These are phyloP conservation scores for Macaranga tanarius DNA, from an alignment of 441 rosid genomes.

Conservation along the genomic window DNA sequence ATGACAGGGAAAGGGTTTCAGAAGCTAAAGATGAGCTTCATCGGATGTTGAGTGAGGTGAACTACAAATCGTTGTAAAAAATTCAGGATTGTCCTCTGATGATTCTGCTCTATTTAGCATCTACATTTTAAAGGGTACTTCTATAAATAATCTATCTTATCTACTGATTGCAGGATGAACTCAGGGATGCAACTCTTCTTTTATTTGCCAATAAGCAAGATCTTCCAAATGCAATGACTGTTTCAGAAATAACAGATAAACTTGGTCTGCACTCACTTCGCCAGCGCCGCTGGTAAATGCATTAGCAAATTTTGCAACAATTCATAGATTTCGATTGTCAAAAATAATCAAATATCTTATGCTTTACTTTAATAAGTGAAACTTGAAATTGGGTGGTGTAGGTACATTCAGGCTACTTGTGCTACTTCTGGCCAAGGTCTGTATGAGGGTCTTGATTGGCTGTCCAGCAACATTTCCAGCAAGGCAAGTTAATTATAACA, in stretches of 20 bases:
- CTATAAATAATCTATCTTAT: background rate
- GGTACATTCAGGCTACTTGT: constrained; percentile 60
- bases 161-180: constrained; percentile 40
- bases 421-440: constrained; percentile 66
- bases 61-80: background rate
- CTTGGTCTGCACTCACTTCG: constrained; percentile 64
- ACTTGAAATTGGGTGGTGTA: constrained; percentile 11
- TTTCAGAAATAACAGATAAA: constrained; percentile 59
- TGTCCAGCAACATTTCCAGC: constrained; percentile 50
- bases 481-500: constrained; percentile 35
- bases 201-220: constrained; percentile 72
- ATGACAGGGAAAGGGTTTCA: constrained; percentile 49
- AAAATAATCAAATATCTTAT: too few species aligned
- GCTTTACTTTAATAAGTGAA: too few species aligned
- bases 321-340: too few species aligned
- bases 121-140: background rate
- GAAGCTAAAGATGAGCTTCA: constrained; percentile 69
- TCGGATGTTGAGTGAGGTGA: constrained; percentile 57
- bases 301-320: too few species aligned
- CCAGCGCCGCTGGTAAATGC: constrained; percentile 50
- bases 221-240: constrained; percentile 56
- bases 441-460: constrained; percentile 68
- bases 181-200: constrained; percentile 46
- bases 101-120: background rate
- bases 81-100: background rate